Conservation (phyloP, 306 rosid genomes). For the Delonix regia region DNA sequence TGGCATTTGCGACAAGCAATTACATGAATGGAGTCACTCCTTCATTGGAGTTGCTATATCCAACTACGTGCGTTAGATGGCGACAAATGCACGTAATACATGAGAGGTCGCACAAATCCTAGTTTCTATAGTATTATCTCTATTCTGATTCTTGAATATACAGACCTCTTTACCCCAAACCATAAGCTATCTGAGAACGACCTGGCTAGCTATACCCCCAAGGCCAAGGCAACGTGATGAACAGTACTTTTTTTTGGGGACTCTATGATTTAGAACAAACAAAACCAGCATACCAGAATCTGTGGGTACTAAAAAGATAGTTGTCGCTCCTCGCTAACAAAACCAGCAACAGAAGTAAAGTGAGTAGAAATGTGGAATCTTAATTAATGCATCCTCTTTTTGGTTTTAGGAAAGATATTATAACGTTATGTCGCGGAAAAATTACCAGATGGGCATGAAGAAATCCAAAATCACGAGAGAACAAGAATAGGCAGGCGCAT, state of each 20-base stretch:
- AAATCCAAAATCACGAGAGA: slow-evolving; percentile 44
- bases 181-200: not conserved
- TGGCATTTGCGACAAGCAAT: slow-evolving; percentile 2
- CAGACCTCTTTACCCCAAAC: not conserved
- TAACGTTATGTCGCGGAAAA: not conserved
- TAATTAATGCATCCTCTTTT: not conserved
- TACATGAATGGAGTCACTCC: slow-evolving; percentile 3
- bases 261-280: not conserved
- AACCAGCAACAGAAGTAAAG: slow-evolving; percentile 9
- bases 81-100: slow-evolving; percentile 20
- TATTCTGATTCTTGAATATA: not conserved
- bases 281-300: slow-evolving; percentile 1
- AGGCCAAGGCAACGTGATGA: not conserved
- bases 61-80: not conserved
- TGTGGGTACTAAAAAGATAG: not conserved
- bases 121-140: not conserved
- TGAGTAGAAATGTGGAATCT: no score
- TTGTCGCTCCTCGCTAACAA: not conserved
- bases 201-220: not conserved
- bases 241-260: not conserved
- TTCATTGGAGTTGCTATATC: not conserved
- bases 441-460: slow-evolving; percentile 3
- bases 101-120: slow-evolving; percentile 21
- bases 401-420: not conserved
- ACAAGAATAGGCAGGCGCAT: slow-evolving; percentile 25